Evolutionary conservation across 2,329 filamentous ascomycete species (phyloP).

Genomic region (Phialemoniopsis sp.): DNA sequence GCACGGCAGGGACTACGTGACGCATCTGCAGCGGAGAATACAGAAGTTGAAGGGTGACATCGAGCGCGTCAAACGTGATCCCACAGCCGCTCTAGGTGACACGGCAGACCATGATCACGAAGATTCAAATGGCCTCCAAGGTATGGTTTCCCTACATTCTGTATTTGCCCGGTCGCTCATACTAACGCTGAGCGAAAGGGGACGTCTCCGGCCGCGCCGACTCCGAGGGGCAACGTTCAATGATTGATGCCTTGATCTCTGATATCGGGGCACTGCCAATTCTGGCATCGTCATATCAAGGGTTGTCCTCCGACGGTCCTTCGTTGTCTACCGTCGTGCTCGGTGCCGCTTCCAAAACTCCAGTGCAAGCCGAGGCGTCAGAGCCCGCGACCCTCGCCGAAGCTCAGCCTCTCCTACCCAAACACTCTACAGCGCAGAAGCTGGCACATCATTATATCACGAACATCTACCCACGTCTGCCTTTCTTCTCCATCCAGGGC

Average conservation of each 20-base stretch:
- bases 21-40: conserved; percentile 12
- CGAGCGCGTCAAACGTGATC: conserved; percentile 1
- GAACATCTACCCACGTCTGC: conserved; percentile 16
- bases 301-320: conserved; percentile 6
- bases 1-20: conserved; percentile 13
- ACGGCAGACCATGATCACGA: too few species aligned
- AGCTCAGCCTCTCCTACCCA: conserved; percentile 7
- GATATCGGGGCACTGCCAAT: conserved; percentile 17
- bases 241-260: conserved; percentile 15
- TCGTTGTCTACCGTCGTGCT: conserved; percentile 14
- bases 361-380: neutral
- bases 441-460: conserved; percentile 16
- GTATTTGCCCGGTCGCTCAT: neutral
- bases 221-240: conserved; percentile 1
- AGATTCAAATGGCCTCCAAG: too few species aligned
- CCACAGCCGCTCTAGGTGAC: neutral
- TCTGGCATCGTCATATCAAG: conserved; percentile 9
- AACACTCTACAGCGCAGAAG: conserved; percentile 10
- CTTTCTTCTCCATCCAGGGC: conserved; percentile 17
- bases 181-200: neutral
- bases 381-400: neutral
- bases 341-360: conserved; percentile 10
- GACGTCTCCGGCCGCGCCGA: neutral
- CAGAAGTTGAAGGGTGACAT: conserved; percentile 7
- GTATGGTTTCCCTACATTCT: too few species aligned